Base-by-base conservation (phyloP, 352 stramenopile genomes). In the Phytophthora kernoviae region DNA sequence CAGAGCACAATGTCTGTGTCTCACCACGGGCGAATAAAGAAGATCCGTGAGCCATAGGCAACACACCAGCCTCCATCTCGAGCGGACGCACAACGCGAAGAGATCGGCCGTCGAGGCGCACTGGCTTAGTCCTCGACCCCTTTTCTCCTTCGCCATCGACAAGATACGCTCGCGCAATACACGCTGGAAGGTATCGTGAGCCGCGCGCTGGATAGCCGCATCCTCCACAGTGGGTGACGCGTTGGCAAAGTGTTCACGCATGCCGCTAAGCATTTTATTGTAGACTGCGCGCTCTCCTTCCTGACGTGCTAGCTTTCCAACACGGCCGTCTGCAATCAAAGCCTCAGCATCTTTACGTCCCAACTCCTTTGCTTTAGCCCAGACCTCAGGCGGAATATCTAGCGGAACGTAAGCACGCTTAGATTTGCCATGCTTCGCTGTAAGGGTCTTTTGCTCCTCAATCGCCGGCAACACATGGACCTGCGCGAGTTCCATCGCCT, bases 21-120 rank as follows among this genome's bases (percentile, higher is more conserved):
- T 97, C 84, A 22, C 91, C 91, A 52, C 91, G 83, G 18, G 79
- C 77, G 53, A 97, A 97, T 26, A 97, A 62, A 2, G 89, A 76
- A 40, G 91, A 97, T 8, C 91, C 91, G 53, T 97, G 91, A 5
- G 90, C 90, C 72, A 96, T 93, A 2, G 90, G 90, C 30, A 96
- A 73, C 36, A 98, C 74, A 30, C 81, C 80, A 51, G 88, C 87
- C 63, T 97, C 91, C 47, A 96, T 87, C 50, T 86, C 67, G 5
- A 98, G 77, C 5, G 69, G 52, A 46, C 96, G 91, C 53, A 98
- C 88, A 42, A 90, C 83, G 58, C 81, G 79, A 42, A 85, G 61
- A 18, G 69, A 65, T 22, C 96, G 83, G 15, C 93, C 94, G 60
- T 98, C 96, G 44, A 92, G 87, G 46, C 96, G 88, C 44, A 71